phyloP scores from a whole-genome alignment of 345 rosid genomes.

The Physaria fendleri region DNA sequence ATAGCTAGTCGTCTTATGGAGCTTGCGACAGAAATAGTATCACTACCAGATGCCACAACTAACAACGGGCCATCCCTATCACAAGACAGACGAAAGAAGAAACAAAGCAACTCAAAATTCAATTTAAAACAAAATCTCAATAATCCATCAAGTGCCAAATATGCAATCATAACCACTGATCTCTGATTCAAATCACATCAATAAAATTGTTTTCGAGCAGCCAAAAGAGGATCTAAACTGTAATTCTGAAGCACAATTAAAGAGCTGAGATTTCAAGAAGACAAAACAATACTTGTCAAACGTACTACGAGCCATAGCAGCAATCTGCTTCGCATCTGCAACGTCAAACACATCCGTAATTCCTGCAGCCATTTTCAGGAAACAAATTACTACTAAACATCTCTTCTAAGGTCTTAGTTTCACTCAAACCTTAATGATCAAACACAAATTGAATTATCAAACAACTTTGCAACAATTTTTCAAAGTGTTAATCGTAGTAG shows the following conservation, averaged over 20 bases:
- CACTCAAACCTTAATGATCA: too few relatives aligned
- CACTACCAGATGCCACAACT: slow-evolving; percentile 90
- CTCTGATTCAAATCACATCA: not conserved
- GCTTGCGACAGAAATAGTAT: slow-evolving; percentile 68
- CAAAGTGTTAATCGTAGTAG: not conserved
- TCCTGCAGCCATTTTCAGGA: slow-evolving; percentile 32
- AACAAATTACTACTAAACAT: not conserved
- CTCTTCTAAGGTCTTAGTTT: not conserved
- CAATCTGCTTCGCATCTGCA: slow-evolving; percentile 78
- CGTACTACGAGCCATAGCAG: slow-evolving; percentile 51
- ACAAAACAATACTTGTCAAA: slow-evolving; percentile 44
- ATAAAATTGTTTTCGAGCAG: not conserved
- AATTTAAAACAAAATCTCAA: not conserved
- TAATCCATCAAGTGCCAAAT: not conserved
- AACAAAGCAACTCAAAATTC: not conserved
- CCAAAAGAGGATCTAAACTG: not conserved
- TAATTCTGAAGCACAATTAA: not conserved
- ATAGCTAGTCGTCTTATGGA: slow-evolving; percentile 74
- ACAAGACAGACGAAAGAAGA: not conserved
- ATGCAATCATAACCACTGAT: not conserved
- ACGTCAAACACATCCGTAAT: slow-evolving; percentile 42
- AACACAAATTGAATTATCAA: not conserved
- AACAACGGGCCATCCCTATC: slow-evolving; percentile 71
- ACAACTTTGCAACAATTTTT: not conserved
- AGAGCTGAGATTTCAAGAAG: not conserved